A percentile compares a stretch with the other conserved stretches of the same genome.
These are phyloP conservation scores for Septoria linicola DNA, from an alignment of 2,329 filamentous ascomycete species.

Conservation along the genomic window DNA sequence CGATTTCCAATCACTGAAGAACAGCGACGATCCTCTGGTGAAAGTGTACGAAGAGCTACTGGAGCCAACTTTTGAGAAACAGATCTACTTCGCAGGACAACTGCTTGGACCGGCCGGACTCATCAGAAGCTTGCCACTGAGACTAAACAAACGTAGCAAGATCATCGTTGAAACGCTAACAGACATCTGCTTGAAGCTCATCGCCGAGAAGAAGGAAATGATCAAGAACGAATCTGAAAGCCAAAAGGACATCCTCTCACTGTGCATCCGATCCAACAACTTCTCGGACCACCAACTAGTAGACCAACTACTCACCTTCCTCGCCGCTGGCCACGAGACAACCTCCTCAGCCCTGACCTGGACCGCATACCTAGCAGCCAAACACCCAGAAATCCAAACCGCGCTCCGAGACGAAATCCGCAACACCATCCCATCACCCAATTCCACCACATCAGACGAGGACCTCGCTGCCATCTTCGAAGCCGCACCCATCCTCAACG, in stretches of 20 bases:
- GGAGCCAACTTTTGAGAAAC: slow-evolving; percentile 50
- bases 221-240: slow-evolving; percentile 37
- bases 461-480: slow-evolving; percentile 43
- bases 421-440: slow-evolving; percentile 54
- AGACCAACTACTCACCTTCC: slow-evolving; percentile 57
- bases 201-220: slow-evolving; percentile 48
- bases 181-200: slow-evolving; percentile 48
- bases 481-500: slow-evolving; percentile 47
- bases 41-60: slow-evolving; percentile 46
- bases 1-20: slow-evolving; percentile 44
- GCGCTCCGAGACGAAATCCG: slow-evolving; percentile 69
- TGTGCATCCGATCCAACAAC: slow-evolving; percentile 53
- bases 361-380: slow-evolving; percentile 68
- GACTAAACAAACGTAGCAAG: slow-evolving; percentile 42
- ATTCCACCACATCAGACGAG: slow-evolving; percentile 29
- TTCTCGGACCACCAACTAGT: slow-evolving; percentile 55
- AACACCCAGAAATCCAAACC: slow-evolving; percentile 63
- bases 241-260: slow-evolving; percentile 46
- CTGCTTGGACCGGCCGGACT: slow-evolving; percentile 41
- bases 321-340: slow-evolving; percentile 68
- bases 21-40: slow-evolving; percentile 45
- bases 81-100: slow-evolving; percentile 45
- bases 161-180: slow-evolving; percentile 37
- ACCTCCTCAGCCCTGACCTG: slow-evolving; percentile 75
- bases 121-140: slow-evolving; percentile 48